These are phyloP conservation scores for Cyanophora paradoxa DNA, from an alignment of 78 protist genomes.

Conservation along the genomic window DNA sequence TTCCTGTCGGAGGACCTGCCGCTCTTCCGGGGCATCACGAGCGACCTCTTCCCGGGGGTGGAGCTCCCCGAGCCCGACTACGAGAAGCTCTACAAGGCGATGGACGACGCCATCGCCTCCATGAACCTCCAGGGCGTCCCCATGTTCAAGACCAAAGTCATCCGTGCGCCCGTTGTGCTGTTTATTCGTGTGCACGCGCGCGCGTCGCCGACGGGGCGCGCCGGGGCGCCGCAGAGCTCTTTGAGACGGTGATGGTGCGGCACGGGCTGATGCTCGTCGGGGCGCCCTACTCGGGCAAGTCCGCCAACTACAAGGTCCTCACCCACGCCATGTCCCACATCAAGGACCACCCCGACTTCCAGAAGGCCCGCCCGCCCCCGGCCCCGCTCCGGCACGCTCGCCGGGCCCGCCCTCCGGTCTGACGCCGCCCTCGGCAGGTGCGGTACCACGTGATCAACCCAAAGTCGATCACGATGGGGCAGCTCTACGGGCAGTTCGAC, in stretches of 20 bases:
- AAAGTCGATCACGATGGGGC: constrained; percentile 42
- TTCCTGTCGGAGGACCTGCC: constrained; percentile 51
- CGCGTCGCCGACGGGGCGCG: too few species aligned
- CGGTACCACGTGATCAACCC: constrained; percentile 44
- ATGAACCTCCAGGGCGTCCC: constrained; percentile 14
- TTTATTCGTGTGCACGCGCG: too few species aligned
- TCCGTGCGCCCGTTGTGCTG: too few species aligned
- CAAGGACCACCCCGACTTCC: background rate
- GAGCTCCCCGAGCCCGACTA: constrained; percentile 28
- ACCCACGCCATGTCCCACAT: constrained; percentile 36
- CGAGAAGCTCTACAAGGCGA: background rate
- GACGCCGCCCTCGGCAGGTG: constrained; percentile 33
- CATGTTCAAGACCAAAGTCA: constrained; percentile 20
- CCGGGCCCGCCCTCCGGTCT: constrained; percentile 19
- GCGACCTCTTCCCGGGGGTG: constrained; percentile 57
- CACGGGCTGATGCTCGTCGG: constrained; percentile 81
- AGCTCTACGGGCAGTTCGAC: constrained; percentile 61
- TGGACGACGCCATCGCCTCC: background rate
- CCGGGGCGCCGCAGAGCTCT: constrained; percentile 37
- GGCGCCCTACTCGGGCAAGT: constrained; percentile 61
- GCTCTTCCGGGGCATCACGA: constrained; percentile 55
- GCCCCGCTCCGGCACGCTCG: constrained; percentile 25
- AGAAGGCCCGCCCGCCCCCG: constrained; percentile 8
- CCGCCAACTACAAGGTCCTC: constrained; percentile 31
- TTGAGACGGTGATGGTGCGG: constrained; percentile 45